These are phyloP conservation scores for Hypsizygus ulmarius DNA, from an alignment of 1,284 basidiomycete species.

Conservation along the genomic window DNA sequence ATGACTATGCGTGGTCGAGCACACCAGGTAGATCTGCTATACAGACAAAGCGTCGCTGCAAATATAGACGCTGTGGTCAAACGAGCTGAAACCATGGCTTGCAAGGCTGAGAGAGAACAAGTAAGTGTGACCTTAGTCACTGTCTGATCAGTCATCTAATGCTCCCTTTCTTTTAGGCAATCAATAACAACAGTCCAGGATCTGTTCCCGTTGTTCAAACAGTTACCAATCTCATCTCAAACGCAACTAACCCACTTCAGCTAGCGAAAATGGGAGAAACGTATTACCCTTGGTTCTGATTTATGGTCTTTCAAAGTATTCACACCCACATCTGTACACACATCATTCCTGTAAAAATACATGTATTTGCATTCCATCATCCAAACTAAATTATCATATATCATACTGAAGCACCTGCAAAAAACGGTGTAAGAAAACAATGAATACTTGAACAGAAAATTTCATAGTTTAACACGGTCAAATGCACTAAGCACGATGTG, in stretches of 20 bases:
- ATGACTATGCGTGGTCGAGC: constrained; percentile 49
- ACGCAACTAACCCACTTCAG: constrained; percentile 72
- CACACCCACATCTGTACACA: constrained; percentile 5
- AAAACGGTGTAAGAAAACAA: not conserved
- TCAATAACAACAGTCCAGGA: constrained; percentile 31
- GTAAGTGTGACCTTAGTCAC: constrained; percentile 37
- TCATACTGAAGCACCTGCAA: too few species aligned
- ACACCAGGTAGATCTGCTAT: constrained; percentile 55
- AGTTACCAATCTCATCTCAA: constrained; percentile 81
- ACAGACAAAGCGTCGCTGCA: constrained; percentile 66
- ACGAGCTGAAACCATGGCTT: constrained; percentile 82
- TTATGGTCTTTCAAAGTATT: not conserved
- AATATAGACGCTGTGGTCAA: constrained; percentile 85
- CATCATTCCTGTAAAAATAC: not conserved
- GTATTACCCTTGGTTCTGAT: constrained; percentile 83
- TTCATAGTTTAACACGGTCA: not conserved
- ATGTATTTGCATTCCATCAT: not conserved
- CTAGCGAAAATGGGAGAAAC: constrained; percentile 80
- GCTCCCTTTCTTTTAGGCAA: constrained; percentile 21
- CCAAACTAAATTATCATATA: too few species aligned
- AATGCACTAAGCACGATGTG: constrained; percentile 32
- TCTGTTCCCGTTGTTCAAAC: constrained; percentile 72
- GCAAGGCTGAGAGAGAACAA: constrained; percentile 80
- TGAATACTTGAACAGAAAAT: not conserved
- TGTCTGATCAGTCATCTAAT: not conserved